Conservation (phyloP, 495 filamentous ascomycete genomes). For the Penicillium angulare region DNA sequence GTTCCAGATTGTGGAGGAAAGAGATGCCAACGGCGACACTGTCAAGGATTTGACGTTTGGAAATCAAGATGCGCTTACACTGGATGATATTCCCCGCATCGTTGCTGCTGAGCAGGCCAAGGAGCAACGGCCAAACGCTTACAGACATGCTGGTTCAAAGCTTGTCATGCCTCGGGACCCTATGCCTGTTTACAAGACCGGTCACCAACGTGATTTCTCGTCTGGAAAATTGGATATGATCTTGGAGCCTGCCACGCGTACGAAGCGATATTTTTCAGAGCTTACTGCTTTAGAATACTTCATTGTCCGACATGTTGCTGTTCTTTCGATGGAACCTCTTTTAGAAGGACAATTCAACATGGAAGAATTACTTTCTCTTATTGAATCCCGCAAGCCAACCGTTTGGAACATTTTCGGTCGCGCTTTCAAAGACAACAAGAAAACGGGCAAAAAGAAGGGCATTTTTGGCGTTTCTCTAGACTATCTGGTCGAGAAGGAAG, state of each 20-base stretch:
- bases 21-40: constrained; percentile 69
- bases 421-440: constrained; percentile 83
- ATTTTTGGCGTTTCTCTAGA: constrained; percentile 86
- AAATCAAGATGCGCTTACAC: constrained; percentile 83
- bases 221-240: constrained; percentile 54
- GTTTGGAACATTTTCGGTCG: constrained; percentile 99
- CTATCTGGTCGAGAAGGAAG: constrained; percentile 84
- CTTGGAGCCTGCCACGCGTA: constrained; percentile 34
- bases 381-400: constrained; percentile 88
- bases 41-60: constrained; percentile 77
- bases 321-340: constrained; percentile 92
- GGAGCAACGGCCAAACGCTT: constrained; percentile 85
- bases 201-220: constrained; percentile 77
- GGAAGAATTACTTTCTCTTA: constrained; percentile 91
- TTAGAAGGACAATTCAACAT: constrained; percentile 86
- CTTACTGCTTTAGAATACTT: constrained; percentile 95
- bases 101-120: constrained; percentile 93
- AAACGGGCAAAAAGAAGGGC: constrained; percentile 84
- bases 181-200: constrained; percentile 66
- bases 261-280: constrained; percentile 91
- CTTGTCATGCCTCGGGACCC: constrained; percentile 61
- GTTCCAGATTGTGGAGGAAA: constrained; percentile 85
- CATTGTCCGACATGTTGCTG: constrained; percentile 92
- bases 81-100: constrained; percentile 97
- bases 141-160: constrained; percentile 70